These are phyloP conservation scores for Globisporangium irregulare DNA, from an alignment of 352 stramenopile genomes.

Conservation along the genomic window DNA sequence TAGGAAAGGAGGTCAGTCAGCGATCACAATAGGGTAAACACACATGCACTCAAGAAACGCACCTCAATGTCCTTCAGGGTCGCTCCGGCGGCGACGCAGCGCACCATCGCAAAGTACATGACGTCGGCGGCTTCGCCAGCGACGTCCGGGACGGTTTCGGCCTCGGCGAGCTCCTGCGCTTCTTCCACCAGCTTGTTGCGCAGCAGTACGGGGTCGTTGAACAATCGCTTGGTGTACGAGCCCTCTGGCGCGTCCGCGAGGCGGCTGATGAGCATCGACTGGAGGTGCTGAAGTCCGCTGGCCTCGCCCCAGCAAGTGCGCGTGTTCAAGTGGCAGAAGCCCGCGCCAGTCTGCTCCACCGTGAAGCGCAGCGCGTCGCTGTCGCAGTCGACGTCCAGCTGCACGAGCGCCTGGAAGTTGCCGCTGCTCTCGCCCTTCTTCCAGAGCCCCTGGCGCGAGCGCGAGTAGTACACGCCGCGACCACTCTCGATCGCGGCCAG, in stretches of 20 bases:
- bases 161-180: slow-evolving; percentile 92
- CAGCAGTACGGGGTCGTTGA: slow-evolving; percentile 90
- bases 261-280: slow-evolving; percentile 85
- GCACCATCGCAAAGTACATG: slow-evolving; percentile 96
- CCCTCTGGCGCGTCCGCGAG: slow-evolving; percentile 87
- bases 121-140: slow-evolving; percentile 95
- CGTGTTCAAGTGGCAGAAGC: slow-evolving; percentile 89
- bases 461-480: slow-evolving; percentile 94
- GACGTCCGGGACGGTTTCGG: slow-evolving; percentile 82
- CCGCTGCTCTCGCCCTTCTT: slow-evolving; percentile 96
- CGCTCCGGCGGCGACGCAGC: slow-evolving; percentile 88
- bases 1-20: neutral
- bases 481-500: slow-evolving; percentile 83
- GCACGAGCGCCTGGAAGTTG: slow-evolving; percentile 91
- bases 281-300: slow-evolving; percentile 85
- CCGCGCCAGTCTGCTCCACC: slow-evolving; percentile 82
- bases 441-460: slow-evolving; percentile 90
- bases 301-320: slow-evolving; percentile 93
- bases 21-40: neutral
- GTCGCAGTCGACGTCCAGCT: slow-evolving; percentile 95
- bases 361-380: slow-evolving; percentile 94
- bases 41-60: slow-evolving; percentile 8
- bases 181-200: slow-evolving; percentile 97
- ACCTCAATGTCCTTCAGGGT: slow-evolving; percentile 91
- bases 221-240: slow-evolving; percentile 96